phyloP scores from a whole-genome alignment of 371 early-diverging fungal genomes.

The Rhizopus stolonifer region DNA sequence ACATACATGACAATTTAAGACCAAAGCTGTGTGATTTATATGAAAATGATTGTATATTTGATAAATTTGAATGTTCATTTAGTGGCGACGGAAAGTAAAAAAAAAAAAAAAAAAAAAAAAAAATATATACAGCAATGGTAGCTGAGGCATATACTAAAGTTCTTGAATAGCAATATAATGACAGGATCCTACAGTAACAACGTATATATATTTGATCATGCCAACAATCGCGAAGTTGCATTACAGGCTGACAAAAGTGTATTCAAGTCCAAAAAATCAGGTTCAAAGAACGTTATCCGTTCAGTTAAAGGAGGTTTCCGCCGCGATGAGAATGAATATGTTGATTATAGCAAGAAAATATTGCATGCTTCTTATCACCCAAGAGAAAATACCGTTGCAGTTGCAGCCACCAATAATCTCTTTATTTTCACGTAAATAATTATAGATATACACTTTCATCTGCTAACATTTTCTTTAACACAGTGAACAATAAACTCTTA shows the following conservation, averaged over 20 bases:
- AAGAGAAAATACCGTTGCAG: slow-evolving; percentile 92
- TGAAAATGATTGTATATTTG: slow-evolving; percentile 99
- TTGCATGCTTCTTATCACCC: slow-evolving; percentile 98
- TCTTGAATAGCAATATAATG: slow-evolving; percentile 60
- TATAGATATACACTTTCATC: too few relatives aligned
- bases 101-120: not conserved
- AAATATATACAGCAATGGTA: not conserved
- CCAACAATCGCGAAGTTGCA: slow-evolving; percentile 73
- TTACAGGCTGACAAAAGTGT: slow-evolving; percentile 96
- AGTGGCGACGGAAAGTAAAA: slow-evolving; percentile 84
- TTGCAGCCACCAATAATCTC: slow-evolving; percentile 97
- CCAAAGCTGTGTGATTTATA: slow-evolving; percentile 96
- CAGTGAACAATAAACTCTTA: not conserved
- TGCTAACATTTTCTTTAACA: not conserved
- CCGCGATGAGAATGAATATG: slow-evolving; percentile 77
- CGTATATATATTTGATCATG: slow-evolving; percentile 84
- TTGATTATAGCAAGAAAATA: slow-evolving; percentile 96
- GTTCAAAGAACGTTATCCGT: slow-evolving; percentile 49
- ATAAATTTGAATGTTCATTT: slow-evolving; percentile 98
- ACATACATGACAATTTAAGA: slow-evolving; percentile 92
- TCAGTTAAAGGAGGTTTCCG: slow-evolving; percentile 26
- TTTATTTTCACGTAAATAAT: slow-evolving; percentile 86
- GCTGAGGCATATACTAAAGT: too few relatives aligned
- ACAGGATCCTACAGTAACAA: slow-evolving; percentile 97
- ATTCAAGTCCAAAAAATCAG: slow-evolving; percentile 88